Conservation (phyloP, 2,329 filamentous ascomycete genomes). For the Lithohypha guttulata region DNA sequence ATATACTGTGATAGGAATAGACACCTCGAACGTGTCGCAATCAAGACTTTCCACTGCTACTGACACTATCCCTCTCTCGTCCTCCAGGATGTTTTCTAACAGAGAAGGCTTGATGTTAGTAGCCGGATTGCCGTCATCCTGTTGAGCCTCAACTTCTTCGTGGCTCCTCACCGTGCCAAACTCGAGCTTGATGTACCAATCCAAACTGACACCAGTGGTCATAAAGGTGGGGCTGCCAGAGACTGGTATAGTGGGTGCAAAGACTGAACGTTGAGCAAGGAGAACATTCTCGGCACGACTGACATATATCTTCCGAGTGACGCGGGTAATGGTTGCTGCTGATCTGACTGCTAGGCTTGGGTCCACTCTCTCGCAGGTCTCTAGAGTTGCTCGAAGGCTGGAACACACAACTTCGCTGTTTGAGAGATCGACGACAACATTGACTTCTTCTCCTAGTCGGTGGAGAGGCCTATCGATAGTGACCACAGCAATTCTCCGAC, state of each 20-base stretch:
- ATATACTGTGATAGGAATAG: conserved; percentile 74
- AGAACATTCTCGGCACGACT: conserved; percentile 71
- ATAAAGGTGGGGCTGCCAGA: conserved; percentile 82
- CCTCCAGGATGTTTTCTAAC: conserved; percentile 67
- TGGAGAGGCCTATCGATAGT: conserved; percentile 82
- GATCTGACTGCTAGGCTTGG: conserved; percentile 71
- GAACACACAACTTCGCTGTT: conserved; percentile 63
- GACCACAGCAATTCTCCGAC: conserved; percentile 81
- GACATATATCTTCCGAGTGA: conserved; percentile 72
- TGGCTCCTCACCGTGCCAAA: conserved; percentile 66
- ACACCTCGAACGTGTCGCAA: conserved; percentile 84
- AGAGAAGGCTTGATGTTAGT: conserved; percentile 37
- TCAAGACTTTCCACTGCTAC: conserved; percentile 67
- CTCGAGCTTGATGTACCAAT: conserved; percentile 83
- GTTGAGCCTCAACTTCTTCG: conserved; percentile 25
- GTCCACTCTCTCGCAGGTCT: conserved; percentile 77
- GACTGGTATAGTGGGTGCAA: conserved; percentile 72
- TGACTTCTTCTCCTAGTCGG: conserved; percentile 77
- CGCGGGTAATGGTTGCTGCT: conserved; percentile 72
- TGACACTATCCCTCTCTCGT: conserved; percentile 67
- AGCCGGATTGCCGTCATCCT: conserved; percentile 24
- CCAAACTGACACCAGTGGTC: conserved; percentile 74
- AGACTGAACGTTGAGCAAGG: conserved; percentile 67
- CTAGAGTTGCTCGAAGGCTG: conserved; percentile 70
- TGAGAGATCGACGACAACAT: conserved; percentile 72